Percentiles rank a stretch among this genome's conserved stretches.
Conservation (phyloP, 495 filamentous ascomycete genomes). For the Bacidia gigantensis region DNA sequence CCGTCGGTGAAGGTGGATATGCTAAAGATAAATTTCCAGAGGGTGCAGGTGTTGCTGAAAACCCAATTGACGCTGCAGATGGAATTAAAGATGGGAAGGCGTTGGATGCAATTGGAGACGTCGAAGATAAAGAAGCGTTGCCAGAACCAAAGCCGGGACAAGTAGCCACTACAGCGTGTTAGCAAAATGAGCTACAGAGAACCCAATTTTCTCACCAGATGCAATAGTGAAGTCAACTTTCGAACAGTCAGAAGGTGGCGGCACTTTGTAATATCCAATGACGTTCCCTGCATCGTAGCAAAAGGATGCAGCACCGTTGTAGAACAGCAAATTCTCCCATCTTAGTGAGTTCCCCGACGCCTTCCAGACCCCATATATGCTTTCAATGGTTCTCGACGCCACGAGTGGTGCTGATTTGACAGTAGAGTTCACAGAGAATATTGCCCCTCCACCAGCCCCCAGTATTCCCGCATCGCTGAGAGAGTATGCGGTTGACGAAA, state of each 20-base stretch:
- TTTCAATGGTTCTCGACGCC: background rate
- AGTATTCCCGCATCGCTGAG: background rate
- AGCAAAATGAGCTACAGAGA: background rate
- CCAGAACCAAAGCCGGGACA: background rate
- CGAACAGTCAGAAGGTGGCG: background rate
- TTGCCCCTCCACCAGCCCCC: background rate
- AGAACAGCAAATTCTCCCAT: background rate
- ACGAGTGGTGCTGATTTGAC: background rate
- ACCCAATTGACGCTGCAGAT: background rate
- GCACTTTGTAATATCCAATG: background rate
- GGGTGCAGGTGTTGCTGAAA: background rate
- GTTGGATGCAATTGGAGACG: no score
- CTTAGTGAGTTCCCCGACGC: background rate
- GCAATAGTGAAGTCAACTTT: background rate
- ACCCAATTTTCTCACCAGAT: background rate
- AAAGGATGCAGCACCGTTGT: background rate
- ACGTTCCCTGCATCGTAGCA: background rate
- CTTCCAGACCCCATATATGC: background rate
- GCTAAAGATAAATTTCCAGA: background rate
- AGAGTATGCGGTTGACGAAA: background rate
- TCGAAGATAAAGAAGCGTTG: background rate
- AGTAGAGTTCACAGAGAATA: background rate
- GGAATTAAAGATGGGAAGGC: no score
- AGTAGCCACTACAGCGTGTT: background rate
- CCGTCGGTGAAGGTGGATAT: background rate